Percentiles rank a stretch among this genome's conserved stretches.
Evolutionary conservation across 345 rosid species (phyloP).

Genomic region (Citrus cavaleriei): DNA sequence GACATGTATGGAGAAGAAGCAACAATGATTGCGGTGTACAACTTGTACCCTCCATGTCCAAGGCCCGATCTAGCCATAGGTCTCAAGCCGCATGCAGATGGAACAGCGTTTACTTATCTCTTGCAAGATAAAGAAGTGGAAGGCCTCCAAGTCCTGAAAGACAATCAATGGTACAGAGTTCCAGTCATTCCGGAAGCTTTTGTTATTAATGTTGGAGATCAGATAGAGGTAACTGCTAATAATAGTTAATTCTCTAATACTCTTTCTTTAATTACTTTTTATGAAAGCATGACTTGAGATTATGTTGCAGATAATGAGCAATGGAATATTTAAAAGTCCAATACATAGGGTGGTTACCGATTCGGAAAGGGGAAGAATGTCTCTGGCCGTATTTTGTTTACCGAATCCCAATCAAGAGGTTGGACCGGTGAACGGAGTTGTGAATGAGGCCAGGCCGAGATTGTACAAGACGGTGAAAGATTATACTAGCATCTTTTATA

Average conservation of each 20-base stretch:
- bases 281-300: not conserved
- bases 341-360: constrained; percentile 51
- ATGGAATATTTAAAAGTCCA: constrained; percentile 62
- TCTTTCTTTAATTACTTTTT: not conserved
- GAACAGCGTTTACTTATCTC: constrained; percentile 50
- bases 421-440: constrained; percentile 31
- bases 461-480: constrained; percentile 46
- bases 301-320: constrained; percentile 49
- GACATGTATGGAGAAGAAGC: constrained; percentile 42
- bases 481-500: constrained; percentile 34
- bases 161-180: constrained; percentile 49
- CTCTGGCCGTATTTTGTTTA: constrained; percentile 45
- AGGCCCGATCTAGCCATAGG: constrained; percentile 55
- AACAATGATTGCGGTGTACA: constrained; percentile 42
- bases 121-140: constrained; percentile 52
- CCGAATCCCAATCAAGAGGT: constrained; percentile 40
- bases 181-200: constrained; percentile 45
- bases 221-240: constrained; percentile 36
- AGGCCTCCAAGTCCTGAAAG: constrained; percentile 52
- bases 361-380: constrained; percentile 42
- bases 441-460: constrained; percentile 42
- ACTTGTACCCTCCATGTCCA: constrained; percentile 59
- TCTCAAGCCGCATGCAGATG: constrained; percentile 60
- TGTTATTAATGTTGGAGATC: constrained; percentile 58
- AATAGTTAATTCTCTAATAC: no score